Evolutionary conservation across 108 stramenopile genomes (phyloP).

Genomic region (Cylindrotheca closterium): DNA sequence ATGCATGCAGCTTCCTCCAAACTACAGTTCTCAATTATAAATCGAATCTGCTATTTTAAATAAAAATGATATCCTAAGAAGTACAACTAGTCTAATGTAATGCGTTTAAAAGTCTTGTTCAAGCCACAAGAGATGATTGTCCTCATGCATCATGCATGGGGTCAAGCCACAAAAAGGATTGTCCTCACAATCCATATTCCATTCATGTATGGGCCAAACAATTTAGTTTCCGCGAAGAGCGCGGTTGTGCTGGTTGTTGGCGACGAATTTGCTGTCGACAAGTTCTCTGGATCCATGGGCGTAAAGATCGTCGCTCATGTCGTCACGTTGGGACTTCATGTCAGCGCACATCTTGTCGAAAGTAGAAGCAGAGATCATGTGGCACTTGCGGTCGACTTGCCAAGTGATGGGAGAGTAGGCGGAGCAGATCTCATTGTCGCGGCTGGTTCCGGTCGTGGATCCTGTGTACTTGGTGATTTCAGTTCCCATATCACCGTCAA

Average conservation of each 20-base stretch:
- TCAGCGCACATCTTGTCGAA: conserved; percentile 68
- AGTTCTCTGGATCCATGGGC: conserved; percentile 61
- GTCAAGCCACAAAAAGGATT: too few species aligned
- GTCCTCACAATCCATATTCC: too few species aligned
- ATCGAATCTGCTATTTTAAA: too few species aligned
- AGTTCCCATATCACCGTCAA: conserved; percentile 38
- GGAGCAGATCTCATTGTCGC: conserved; percentile 49
- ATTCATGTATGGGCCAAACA: too few species aligned
- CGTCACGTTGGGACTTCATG: conserved; percentile 57
- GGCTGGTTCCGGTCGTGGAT: conserved; percentile 52
- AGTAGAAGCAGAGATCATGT: conserved; percentile 58
- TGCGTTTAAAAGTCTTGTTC: too few species aligned
- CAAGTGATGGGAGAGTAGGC: conserved; percentile 64
- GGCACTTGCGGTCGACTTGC: conserved; percentile 76
- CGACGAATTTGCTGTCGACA: conserved; percentile 31
- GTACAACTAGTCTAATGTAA: too few species aligned
- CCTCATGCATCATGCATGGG: too few species aligned
- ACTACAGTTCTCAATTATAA: too few species aligned
- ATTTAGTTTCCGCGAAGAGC: too few species aligned
- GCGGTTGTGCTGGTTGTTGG: conserved; percentile 37
- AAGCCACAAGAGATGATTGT: too few species aligned
- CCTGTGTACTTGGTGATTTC: conserved; percentile 61
- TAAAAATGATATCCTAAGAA: too few species aligned
- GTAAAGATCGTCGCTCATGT: conserved; percentile 58
- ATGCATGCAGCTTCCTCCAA: too few species aligned